Conservation (phyloP, 2,329 filamentous ascomycete genomes). For the Cercospora beticola region DNA sequence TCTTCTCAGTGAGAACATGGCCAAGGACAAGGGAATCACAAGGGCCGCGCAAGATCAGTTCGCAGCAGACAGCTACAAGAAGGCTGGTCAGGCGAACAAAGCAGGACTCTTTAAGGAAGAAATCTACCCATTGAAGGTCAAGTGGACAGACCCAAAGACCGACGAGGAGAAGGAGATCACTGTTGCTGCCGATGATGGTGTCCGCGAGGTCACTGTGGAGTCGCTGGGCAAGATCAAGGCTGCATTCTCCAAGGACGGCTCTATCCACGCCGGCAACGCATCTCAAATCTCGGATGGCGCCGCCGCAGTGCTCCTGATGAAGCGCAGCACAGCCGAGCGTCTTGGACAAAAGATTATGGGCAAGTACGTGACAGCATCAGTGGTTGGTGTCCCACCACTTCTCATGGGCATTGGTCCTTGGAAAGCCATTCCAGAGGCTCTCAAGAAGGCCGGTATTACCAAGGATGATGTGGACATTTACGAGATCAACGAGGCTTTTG, state of each 20-base stretch:
- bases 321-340: conserved; percentile 81
- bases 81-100: conserved; percentile 81
- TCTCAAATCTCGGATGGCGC: conserved; percentile 95
- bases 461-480: conserved; percentile 94
- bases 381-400: conserved; percentile 86
- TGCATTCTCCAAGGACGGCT: conserved; percentile 86
- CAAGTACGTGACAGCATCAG: conserved; percentile 82
- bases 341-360: conserved; percentile 87
- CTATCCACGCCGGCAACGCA: conserved; percentile 94
- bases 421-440: conserved; percentile 90
- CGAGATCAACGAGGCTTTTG: conserved; percentile 99
- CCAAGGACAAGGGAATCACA: conserved; percentile 72
- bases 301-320: conserved; percentile 93
- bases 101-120: conserved; percentile 90
- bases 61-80: conserved; percentile 88
- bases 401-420: conserved; percentile 96
- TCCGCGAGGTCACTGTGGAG: conserved; percentile 81
- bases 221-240: conserved; percentile 86
- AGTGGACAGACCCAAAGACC: conserved; percentile 87
- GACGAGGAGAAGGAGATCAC: conserved; percentile 80
- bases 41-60: conserved; percentile 84
- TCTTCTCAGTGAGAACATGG: conserved; percentile 90
- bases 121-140: conserved; percentile 81
- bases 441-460: conserved; percentile 80
- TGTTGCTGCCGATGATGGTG: conserved; percentile 82